Evolutionary conservation across 495 filamentous ascomycete genomes (phyloP).

Genomic region (Podospora anserina): DNA sequence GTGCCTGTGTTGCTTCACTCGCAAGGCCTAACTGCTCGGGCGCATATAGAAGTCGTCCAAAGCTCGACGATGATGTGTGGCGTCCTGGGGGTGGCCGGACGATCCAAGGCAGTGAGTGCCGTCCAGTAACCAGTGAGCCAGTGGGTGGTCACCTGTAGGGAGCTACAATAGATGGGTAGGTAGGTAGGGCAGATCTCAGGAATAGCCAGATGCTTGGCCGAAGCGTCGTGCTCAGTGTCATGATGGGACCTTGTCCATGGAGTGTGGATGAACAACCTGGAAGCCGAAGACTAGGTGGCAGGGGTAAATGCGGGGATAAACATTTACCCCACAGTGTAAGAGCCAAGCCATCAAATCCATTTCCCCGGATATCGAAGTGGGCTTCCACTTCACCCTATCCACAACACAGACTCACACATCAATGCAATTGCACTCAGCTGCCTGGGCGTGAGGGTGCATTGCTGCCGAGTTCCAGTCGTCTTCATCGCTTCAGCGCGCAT

Average conservation of each 20-base stretch:
- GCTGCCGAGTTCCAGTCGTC: background rate
- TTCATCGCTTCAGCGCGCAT: background rate
- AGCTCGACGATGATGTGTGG: background rate
- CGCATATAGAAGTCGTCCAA: background rate
- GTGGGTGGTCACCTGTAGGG: background rate
- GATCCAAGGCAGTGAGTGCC: background rate
- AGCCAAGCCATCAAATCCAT: background rate
- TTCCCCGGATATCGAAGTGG: too few species aligned
- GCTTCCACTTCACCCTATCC: background rate
- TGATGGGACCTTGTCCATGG: background rate
- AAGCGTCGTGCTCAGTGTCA: background rate
- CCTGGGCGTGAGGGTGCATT: background rate
- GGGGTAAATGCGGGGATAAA: constrained; percentile 21
- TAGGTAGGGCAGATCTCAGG: background rate
- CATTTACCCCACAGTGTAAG: constrained; percentile 15
- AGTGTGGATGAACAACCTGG: background rate
- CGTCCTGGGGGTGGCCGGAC: background rate
- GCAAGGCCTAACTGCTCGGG: background rate
- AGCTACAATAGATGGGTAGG: background rate
- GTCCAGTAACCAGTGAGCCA: too few species aligned
- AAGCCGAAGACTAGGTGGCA: background rate
- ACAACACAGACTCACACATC: background rate
- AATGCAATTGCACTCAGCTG: background rate
- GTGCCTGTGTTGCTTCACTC: background rate
- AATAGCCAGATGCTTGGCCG: background rate